Base-by-base conservation (phyloP, 768 basidiomycete genomes). In the Leccinum incarnatum region DNA sequence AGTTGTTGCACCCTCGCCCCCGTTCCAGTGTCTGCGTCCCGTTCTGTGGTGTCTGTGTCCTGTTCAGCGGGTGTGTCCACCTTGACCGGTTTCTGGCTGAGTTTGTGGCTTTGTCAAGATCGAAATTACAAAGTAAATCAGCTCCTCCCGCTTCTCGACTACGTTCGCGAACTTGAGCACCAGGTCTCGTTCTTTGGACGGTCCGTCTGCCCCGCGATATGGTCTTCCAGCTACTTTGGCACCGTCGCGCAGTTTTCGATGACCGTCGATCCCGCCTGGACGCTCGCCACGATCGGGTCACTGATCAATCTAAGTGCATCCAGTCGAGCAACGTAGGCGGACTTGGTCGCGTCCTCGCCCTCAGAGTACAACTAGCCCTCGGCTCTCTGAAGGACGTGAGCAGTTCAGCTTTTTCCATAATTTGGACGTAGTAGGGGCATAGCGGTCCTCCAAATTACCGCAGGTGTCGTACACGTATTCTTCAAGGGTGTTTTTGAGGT, bases 361-460 rank as follows among this genome's bases (percentile, higher is more conserved):
- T 98, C 96, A 37, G 86, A 84, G 85, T 98, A 98, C 30, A 99
- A 82, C 96, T 96, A 99, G 71, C 95, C 92, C 73, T 98, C 95
- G 6, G 93, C 87, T 62, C 87, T 87, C 58, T 81, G 78, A 30
- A 95, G 81, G 86, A 82, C 19, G 69, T 75, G 29, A 92, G 78
- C 40, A 98, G 84, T 60, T 83, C 84, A 61, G 83, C 74, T 78
- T 95, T 25, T 25, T 25, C 25, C 25, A 5, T 25, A 25, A 95
- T 77, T 98, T 96, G 11, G 77, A 89, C 90, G 74, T 80, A 98
- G 74, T 80, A 98, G 12, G 83, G 17, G 87, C 86, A 69, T 91
- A 97, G 53, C 89, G 85, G 54, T 89, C 91, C 37, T 98, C 95
- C 60, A 99, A 83, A 78, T 96, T 96, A 75, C 84, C 79, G 47